Conservation (phyloP, 352 stramenopile genomes). For the Globisporangium parvum region DNA sequence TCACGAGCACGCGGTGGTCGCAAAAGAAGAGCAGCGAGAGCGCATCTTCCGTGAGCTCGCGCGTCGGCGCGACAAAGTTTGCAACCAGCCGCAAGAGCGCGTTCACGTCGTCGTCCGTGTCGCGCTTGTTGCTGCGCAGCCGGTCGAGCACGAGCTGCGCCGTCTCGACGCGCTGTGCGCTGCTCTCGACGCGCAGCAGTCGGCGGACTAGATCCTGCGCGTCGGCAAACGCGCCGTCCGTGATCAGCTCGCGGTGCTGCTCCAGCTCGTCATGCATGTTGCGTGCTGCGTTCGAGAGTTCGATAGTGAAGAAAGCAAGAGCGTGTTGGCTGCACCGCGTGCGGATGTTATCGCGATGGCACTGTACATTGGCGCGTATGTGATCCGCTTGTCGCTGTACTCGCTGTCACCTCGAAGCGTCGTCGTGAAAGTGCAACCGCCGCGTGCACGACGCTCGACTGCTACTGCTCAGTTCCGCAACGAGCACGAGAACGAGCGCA, state of each 20-base stretch:
- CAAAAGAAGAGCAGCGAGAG: constrained; percentile 66
- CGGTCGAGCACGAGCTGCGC: constrained; percentile 66
- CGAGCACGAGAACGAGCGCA: too few relatives aligned
- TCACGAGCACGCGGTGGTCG: constrained; percentile 67
- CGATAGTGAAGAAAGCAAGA: too few relatives aligned
- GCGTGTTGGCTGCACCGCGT: too few relatives aligned
- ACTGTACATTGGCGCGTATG: too few relatives aligned
- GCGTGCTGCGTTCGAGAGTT: too few relatives aligned
- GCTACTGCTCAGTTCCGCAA: too few relatives aligned
- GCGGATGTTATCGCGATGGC: too few relatives aligned
- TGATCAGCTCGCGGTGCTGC: constrained; percentile 37
- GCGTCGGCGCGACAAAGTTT: constrained; percentile 67
- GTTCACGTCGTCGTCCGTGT: constrained; percentile 67
- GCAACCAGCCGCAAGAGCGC: constrained; percentile 63
- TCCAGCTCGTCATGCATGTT: constrained; percentile 10
- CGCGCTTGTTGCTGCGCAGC: constrained; percentile 35
- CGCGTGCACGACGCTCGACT: too few relatives aligned
- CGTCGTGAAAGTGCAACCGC: neutral
- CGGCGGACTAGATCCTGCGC: constrained; percentile 46
- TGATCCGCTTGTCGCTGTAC: too few relatives aligned
- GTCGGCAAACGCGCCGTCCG: constrained; percentile 35
- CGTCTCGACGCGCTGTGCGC: constrained; percentile 31
- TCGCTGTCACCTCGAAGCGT: neutral
- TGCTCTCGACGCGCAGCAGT: constrained; percentile 43
- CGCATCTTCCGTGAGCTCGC: constrained; percentile 66